phyloP scores from a whole-genome alignment of 2,329 filamentous ascomycete species.

The Cladosporium sp. region DNA sequence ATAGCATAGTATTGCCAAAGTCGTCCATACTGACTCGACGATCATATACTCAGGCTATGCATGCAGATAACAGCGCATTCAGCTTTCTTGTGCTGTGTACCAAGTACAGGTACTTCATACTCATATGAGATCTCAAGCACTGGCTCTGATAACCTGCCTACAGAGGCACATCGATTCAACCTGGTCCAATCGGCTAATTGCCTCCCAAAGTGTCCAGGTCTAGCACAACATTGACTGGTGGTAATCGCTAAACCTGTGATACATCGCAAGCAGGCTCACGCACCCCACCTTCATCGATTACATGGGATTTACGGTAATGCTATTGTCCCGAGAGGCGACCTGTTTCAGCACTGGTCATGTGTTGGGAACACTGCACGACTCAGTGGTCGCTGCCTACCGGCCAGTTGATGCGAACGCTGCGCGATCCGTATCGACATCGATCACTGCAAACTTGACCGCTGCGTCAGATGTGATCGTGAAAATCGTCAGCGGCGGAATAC shows the following conservation, averaged over 20 bases:
- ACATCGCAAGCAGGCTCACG: background rate
- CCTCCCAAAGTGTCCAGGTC: background rate
- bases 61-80: background rate
- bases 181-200: slow-evolving; percentile 7
- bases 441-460: background rate
- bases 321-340: background rate
- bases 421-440: background rate
- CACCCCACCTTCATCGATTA: background rate
- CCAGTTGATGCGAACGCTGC: background rate
- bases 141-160: background rate
- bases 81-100: background rate
- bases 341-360: slow-evolving; percentile 7
- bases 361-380: background rate
- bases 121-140: background rate
- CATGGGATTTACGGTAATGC: background rate
- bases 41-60: background rate
- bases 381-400: background rate
- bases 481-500: background rate
- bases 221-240: background rate
- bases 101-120: background rate
- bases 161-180: background rate
- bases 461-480: background rate
- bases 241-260: background rate
- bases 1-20: background rate
- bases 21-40: background rate